A percentile compares a stretch with the other conserved stretches of the same genome.
phyloP scores from a whole-genome alignment of 805 yeast species.

The Yamadazyma ubonensis region DNA sequence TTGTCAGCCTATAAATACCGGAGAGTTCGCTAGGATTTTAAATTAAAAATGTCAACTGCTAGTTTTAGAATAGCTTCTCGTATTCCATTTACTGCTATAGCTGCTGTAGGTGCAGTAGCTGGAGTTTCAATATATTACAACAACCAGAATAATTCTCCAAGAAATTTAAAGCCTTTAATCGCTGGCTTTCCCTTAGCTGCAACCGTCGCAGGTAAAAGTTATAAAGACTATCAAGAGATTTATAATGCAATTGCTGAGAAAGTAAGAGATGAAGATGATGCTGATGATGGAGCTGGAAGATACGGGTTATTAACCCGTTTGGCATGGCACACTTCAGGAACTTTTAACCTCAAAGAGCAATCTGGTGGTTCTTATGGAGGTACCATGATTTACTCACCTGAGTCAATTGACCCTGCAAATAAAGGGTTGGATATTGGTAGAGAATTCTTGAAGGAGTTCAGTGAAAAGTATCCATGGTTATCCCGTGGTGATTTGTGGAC shows the following conservation, averaged over 20 bases:
- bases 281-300: conserved; percentile 38
- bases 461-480: conserved; percentile 63
- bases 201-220: conserved; percentile 35
- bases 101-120: conserved; percentile 12
- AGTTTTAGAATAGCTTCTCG: conserved; percentile 1
- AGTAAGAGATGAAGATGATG: conserved; percentile 46
- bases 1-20: conserved; percentile 4
- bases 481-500: conserved; percentile 80
- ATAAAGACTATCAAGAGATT: conserved; percentile 59
- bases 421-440: conserved; percentile 62
- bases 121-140: conserved; percentile 21
- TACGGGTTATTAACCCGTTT: conserved; percentile 38
- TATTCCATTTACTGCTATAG: conserved; percentile 1
- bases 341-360: conserved; percentile 26
- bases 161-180: conserved; percentile 8
- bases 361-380: conserved; percentile 40
- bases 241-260: conserved; percentile 72
- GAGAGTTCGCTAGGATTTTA: neutral
- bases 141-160: conserved; percentile 17
- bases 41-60: conserved; percentile 4
- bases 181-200: conserved; percentile 26
- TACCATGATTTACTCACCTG: conserved; percentile 36
- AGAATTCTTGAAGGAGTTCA: conserved; percentile 55
- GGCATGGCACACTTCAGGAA: conserved; percentile 41
- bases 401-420: conserved; percentile 45